Evolutionary conservation across 2,329 filamentous ascomycete genomes (phyloP).

Genomic region (Coleophoma eucalyptorum): DNA sequence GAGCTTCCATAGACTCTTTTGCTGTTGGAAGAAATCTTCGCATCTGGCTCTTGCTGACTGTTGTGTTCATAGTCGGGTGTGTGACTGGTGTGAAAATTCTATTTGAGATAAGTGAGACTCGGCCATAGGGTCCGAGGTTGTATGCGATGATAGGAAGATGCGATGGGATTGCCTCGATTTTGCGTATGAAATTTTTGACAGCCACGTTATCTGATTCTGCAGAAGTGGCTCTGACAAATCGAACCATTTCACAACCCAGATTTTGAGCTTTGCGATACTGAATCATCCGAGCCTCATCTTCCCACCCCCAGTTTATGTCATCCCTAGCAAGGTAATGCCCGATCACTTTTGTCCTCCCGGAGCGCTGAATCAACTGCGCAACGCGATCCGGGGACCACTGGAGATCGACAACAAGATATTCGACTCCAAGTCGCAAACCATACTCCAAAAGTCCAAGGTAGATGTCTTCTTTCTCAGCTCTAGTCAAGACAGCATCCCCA

Average conservation of each 20-base stretch:
- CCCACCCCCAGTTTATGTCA: slow-evolving; percentile 38
- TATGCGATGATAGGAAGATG: slow-evolving; percentile 42
- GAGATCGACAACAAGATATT: slow-evolving; percentile 62
- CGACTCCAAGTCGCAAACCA: slow-evolving; percentile 61
- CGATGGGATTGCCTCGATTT: slow-evolving; percentile 19
- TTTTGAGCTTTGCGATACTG: slow-evolving; percentile 45
- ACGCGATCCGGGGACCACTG: slow-evolving; percentile 43
- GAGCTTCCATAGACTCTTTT: slow-evolving; percentile 57
- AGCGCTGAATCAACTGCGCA: slow-evolving; percentile 38
- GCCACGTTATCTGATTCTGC: slow-evolving; percentile 46
- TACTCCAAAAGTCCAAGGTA: slow-evolving; percentile 59
- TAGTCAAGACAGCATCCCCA: slow-evolving; percentile 15
- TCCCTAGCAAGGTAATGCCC: slow-evolving; percentile 39
- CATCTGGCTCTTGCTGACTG: slow-evolving; percentile 34
- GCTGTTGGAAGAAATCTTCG: slow-evolving; percentile 42
- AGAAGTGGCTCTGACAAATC: slow-evolving; percentile 46
- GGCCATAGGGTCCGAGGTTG: slow-evolving; percentile 50
- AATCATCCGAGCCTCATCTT: slow-evolving; percentile 40
- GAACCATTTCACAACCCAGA: slow-evolving; percentile 52
- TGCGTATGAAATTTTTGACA: slow-evolving; percentile 19
- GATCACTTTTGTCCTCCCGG: slow-evolving; percentile 50
- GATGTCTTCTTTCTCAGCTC: slow-evolving; percentile 23
- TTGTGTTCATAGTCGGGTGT: slow-evolving; percentile 51
- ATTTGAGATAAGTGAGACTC: slow-evolving; percentile 53
- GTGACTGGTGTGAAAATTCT: slow-evolving; percentile 52